Evolutionary conservation across 306 rosid species (phyloP).

Genomic region (Citrullus mucosospermus): DNA sequence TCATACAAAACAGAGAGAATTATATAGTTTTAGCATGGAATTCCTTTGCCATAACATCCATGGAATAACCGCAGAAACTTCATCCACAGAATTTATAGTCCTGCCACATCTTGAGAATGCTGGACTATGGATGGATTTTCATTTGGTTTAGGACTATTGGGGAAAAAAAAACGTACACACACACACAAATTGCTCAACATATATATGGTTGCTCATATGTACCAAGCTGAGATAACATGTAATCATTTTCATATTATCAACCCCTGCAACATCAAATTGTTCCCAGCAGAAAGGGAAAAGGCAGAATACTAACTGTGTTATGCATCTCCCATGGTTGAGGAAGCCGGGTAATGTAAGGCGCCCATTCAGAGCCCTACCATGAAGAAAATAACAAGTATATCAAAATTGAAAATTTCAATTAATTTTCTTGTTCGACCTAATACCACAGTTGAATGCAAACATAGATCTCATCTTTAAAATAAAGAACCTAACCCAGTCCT

Average conservation of each 20-base stretch:
- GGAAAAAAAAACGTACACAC: too few species aligned
- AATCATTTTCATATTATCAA: neutral
- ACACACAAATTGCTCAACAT: neutral
- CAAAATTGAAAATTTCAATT: neutral
- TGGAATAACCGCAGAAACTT: neutral
- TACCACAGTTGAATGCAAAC: neutral
- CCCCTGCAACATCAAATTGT: neutral
- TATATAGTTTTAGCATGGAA: too few species aligned
- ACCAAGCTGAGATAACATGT: neutral
- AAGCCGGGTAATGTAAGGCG: slow-evolving; percentile 51
- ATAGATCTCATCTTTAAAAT: neutral
- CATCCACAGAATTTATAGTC: neutral
- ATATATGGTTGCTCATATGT: neutral
- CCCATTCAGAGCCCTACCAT: slow-evolving; percentile 54
- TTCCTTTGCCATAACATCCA: neutral
- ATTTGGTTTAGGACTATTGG: neutral
- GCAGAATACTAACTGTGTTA: slow-evolving; percentile 39
- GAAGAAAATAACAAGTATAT: neutral
- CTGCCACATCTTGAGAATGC: neutral
- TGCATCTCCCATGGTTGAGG: slow-evolving; percentile 41
- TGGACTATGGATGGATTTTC: neutral
- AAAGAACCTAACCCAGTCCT: neutral
- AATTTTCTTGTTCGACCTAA: neutral
- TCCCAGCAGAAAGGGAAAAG: neutral
- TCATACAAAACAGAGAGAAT: neutral